These are phyloP conservation scores for Coix lacrymajobi DNA, from an alignment of 176 grass and related monocot genomes.

Conservation along the genomic window DNA sequence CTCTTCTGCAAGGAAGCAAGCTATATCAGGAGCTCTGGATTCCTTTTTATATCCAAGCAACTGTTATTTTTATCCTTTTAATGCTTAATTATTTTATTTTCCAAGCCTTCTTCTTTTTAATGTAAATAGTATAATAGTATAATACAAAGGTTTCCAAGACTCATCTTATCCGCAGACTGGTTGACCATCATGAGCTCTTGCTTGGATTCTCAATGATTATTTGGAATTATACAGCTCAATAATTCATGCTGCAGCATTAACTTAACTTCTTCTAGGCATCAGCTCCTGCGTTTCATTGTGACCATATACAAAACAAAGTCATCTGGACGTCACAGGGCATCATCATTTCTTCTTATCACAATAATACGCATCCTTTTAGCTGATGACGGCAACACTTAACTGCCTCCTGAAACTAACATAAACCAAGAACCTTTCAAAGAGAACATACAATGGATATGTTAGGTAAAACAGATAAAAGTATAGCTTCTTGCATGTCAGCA, in stretches of 20 bases:
- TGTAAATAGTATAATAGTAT: not conserved
- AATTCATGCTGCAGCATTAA: constrained; percentile 22
- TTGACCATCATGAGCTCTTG: constrained; percentile 11
- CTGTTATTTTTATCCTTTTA: not conserved
- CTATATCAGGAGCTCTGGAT: not conserved
- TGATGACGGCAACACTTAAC: constrained; percentile 27
- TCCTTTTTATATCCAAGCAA: not conserved
- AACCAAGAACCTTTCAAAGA: not conserved
- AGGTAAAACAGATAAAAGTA: not conserved
- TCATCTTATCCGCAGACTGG: not conserved
- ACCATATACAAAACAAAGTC: not conserved
- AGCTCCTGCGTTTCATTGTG: constrained; percentile 1
- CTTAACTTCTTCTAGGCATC: not conserved
- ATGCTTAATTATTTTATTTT: not conserved
- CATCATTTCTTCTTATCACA: not conserved
- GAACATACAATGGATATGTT: not conserved
- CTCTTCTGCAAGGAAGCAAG: constrained; percentile 4
- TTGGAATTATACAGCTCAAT: constrained; percentile 22
- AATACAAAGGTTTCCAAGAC: not conserved
- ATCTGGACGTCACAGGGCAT: not conserved
- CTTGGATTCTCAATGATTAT: constrained; percentile 26
- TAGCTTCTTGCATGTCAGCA: not conserved
- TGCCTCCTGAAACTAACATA: constrained; percentile 31
- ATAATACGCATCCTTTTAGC: constrained; percentile 20
- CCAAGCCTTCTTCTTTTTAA: not conserved